Conservation (phyloP, 495 filamentous ascomycete genomes). For the Neurospora sublineolata region DNA sequence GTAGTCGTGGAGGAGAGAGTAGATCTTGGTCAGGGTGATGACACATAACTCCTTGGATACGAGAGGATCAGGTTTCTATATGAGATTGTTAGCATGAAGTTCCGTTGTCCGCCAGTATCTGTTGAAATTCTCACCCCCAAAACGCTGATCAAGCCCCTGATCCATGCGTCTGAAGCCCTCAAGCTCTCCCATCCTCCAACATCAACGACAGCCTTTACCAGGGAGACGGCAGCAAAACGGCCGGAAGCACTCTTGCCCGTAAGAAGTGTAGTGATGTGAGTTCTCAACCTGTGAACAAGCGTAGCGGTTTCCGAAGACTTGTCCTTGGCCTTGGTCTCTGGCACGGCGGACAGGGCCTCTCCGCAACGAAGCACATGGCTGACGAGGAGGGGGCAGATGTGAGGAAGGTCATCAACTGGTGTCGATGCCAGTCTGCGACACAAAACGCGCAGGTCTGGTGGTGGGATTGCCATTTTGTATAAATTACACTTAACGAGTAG, state of each 20-base stretch:
- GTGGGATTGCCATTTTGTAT: constrained; percentile 5
- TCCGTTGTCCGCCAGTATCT: neutral
- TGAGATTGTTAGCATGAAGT: constrained; percentile 1
- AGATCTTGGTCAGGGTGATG: constrained; percentile 69
- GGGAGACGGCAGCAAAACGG: constrained; percentile 62
- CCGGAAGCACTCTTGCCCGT: constrained; percentile 59
- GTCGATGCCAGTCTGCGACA: constrained; percentile 56
- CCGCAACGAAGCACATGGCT: constrained; percentile 49
- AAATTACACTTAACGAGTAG: neutral
- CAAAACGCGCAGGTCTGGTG: constrained; percentile 49
- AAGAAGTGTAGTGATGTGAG: constrained; percentile 61
- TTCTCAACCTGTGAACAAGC: constrained; percentile 68
- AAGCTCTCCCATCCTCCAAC: constrained; percentile 70
- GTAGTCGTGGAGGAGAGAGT: constrained; percentile 66
- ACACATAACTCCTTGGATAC: constrained; percentile 61
- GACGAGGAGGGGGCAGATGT: constrained; percentile 49
- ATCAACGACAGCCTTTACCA: constrained; percentile 73
- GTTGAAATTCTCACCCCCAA: constrained; percentile 45
- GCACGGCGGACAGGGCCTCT: constrained; percentile 42
- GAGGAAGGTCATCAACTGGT: constrained; percentile 51
- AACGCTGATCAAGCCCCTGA: constrained; percentile 57
- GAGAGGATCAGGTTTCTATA: constrained; percentile 66
- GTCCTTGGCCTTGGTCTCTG: constrained; percentile 38
- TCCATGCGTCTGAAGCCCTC: constrained; percentile 57
- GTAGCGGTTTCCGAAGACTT: constrained; percentile 47